Evolutionary conservation across 805 yeast genomes (phyloP), one percentile per base, ranked within the genome.

Genomic region (Nakazawaea laoshanensis): DNA sequence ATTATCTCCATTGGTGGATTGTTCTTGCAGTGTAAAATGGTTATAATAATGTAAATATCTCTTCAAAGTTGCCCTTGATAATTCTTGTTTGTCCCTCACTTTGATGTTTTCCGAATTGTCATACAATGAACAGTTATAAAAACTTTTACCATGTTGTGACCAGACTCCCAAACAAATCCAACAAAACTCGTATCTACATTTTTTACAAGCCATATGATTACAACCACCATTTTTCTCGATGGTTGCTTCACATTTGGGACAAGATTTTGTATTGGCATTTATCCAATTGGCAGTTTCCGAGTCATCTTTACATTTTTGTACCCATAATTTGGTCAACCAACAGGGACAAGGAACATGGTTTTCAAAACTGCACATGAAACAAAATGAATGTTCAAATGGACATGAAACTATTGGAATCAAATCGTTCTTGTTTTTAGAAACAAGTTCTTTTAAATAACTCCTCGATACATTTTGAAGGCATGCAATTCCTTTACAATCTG

Each of bases 171-270:
- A 52, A 55, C 98, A 92, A 24, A 88, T 75, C 98, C 98, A 92
- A 55, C 98, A 92, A 50, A 87, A 92, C 50, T 88, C 84, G 51
- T 72, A 57, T 9, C 53, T 49, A 53, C 98, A 92, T 38, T 74
- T 77, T 3, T 71, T 63, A 53, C 98, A 92, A 1, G 76, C 69
- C 95, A 92, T 89, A 57, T 92, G 98, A 55, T 89, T 89, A 58
- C 98, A 92, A 0, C 98, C 98, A 15, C 96, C 97, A 50, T 82
- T 82, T 47, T 89, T 87, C 50, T 92, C 96, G 41, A 89, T 92
- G 19, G 75, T 62, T 1, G 86, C 61, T 7, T 61, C 59, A 59
- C 98, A 92, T 47, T 73, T 72, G 0, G 96, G 94, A 53, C 98
- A 92, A 28, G 72, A 70, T 44, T 85, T 79, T 1, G 98, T 86